A percentile compares a stretch with the other conserved stretches of the same genome.
phyloP scores from a whole-genome alignment of 495 filamentous ascomycete genomes.

The Terfezia claveryi region DNA sequence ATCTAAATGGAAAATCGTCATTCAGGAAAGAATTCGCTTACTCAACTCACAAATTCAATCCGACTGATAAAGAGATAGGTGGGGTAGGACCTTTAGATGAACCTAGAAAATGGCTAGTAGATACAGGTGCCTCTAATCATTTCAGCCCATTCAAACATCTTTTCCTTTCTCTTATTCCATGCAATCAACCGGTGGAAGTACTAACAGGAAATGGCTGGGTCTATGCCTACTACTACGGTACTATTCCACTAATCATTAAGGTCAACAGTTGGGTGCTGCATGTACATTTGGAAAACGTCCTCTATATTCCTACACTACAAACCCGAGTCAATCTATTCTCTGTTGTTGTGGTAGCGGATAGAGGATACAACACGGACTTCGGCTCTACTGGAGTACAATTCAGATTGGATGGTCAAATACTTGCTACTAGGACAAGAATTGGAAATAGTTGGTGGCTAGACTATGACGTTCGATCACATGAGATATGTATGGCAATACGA shows the following conservation, averaged over 20 bases:
- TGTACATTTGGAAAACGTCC: neutral
- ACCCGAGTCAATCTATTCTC: neutral
- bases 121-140: neutral
- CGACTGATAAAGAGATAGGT: neutral
- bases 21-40: too few relatives aligned
- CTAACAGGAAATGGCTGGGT: neutral
- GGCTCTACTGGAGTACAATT: neutral
- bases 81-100: neutral
- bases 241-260: neutral
- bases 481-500: neutral
- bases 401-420: neutral
- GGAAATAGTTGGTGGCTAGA: neutral
- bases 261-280: neutral
- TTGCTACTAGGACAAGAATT: neutral
- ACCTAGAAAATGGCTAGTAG: neutral
- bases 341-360: neutral
- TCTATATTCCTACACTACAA: neutral
- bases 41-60: too few relatives aligned
- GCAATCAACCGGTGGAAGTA: neutral
- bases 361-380: neutral
- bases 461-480: neutral
- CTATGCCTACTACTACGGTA: neutral
- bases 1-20: too few relatives aligned
- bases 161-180: neutral
- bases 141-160: neutral